phyloP scores from a whole-genome alignment of 1,139 yeast species.

The Geotrichum armillariae region DNA sequence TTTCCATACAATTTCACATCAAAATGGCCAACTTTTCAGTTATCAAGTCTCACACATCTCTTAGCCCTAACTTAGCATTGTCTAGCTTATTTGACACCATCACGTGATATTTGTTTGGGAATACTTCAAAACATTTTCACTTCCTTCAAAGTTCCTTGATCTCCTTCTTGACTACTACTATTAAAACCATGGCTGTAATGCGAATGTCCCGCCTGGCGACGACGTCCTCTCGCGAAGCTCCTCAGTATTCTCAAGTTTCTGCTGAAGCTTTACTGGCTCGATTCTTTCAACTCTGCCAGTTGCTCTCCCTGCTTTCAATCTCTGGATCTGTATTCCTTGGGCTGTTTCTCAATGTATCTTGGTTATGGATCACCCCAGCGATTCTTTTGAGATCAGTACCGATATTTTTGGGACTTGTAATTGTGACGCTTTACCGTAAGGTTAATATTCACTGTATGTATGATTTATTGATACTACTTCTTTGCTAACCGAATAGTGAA shows the following conservation, averaged over 20 bases:
- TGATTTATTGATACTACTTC: neutral
- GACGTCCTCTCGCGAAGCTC: conserved; percentile 9
- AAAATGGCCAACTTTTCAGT: too few species aligned
- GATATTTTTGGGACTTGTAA: conserved; percentile 28
- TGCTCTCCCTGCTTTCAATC: conserved; percentile 23
- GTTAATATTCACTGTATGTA: conserved; percentile 29
- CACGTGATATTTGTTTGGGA: neutral
- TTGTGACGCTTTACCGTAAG: conserved; percentile 35
- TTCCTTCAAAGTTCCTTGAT: neutral
- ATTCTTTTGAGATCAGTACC: conserved; percentile 32
- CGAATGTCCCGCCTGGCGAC: conserved; percentile 17
- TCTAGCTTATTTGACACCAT: too few species aligned
- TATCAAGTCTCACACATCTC: too few species aligned
- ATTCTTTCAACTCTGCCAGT: conserved; percentile 32
- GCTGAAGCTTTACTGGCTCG: conserved; percentile 34
- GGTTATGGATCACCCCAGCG: conserved; percentile 26
- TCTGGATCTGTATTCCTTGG: conserved; percentile 24
- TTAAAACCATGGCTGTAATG: conserved; percentile 17
- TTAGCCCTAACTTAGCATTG: too few species aligned
- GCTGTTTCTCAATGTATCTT: conserved; percentile 24
- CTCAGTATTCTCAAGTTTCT: conserved; percentile 16
- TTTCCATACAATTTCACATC: too few species aligned
- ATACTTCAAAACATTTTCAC: neutral
- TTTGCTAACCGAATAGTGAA: conserved; percentile 4
- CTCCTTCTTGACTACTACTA: neutral